phyloP scores from a whole-genome alignment of 2,329 filamentous ascomycete species.

The Clonostachys sp. region DNA sequence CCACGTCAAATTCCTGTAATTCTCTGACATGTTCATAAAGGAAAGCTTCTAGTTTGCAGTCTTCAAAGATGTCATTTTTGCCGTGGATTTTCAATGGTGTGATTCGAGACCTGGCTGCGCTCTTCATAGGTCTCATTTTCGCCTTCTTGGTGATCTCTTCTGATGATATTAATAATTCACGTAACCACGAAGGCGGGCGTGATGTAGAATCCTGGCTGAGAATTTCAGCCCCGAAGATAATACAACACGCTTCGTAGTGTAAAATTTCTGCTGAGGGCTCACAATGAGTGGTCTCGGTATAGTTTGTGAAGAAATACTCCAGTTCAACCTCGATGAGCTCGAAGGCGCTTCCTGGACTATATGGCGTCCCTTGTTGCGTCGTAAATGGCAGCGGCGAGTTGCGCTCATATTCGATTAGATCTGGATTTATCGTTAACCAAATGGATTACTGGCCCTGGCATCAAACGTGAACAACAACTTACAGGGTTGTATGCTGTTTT shows the following conservation, averaged over 20 bases:
- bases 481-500: conserved; percentile 36
- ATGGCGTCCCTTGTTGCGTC: conserved; percentile 8
- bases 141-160: conserved; percentile 8
- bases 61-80: conserved; percentile 16
- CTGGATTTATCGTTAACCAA: neutral
- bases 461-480: conserved; percentile 1
- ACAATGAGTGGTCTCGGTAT: no score
- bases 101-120: conserved; percentile 9
- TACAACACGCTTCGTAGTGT: conserved; percentile 15
- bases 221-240: conserved; percentile 17
- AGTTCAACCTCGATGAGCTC: conserved; percentile 28
- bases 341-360: conserved; percentile 15
- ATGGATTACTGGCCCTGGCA: no score
- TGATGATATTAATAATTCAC: conserved; percentile 12
- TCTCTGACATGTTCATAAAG: conserved; percentile 7
- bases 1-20: neutral
- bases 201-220: no score
- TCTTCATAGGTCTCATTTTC: conserved; percentile 13
- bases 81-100: conserved; percentile 16
- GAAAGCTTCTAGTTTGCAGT: conserved; percentile 14
- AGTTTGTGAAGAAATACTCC: conserved; percentile 12
- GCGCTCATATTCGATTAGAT: conserved; percentile 11
- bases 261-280: conserved; percentile 6
- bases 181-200: conserved; percentile 10
- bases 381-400: conserved; percentile 12